Percentiles rank a stretch among this genome's conserved stretches.
Conservation (phyloP, 2,329 filamentous ascomycete species). For the Aspergillus persii region DNA sequence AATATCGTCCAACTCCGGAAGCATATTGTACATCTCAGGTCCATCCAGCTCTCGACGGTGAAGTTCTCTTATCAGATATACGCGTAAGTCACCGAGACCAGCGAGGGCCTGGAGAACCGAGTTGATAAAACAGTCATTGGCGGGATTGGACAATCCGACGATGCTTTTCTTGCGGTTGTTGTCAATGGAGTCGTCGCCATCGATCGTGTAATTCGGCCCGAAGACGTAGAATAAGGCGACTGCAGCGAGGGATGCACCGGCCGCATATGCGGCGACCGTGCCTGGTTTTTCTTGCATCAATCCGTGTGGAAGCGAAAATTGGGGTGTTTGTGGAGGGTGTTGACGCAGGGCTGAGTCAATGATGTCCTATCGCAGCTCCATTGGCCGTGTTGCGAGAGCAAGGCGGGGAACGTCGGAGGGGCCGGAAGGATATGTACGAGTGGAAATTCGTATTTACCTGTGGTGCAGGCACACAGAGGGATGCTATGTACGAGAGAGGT, state of each 20-base stretch:
- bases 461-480: background rate
- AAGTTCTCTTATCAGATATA: constrained; percentile 89
- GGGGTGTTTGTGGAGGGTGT: background rate
- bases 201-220: constrained; percentile 93
- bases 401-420: background rate
- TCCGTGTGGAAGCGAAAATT: background rate
- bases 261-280: constrained; percentile 87
- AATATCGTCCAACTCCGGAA: constrained; percentile 48
- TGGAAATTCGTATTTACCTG: background rate
- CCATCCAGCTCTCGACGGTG: constrained; percentile 81
- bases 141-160: constrained; percentile 83
- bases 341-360: background rate
- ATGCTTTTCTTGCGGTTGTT: constrained; percentile 76
- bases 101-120: constrained; percentile 91
- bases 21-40: constrained; percentile 67
- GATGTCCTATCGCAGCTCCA: constrained; percentile 16
- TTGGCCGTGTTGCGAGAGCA: constrained; percentile 2
- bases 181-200: constrained; percentile 65
- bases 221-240: constrained; percentile 97
- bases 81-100: constrained; percentile 79
- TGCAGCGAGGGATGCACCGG: constrained; percentile 89
- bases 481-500: background rate
- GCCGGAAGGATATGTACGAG: background rate
- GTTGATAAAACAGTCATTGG: constrained; percentile 97
- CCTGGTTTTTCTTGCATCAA: constrained; percentile 78